These are phyloP conservation scores for Fusarium abutilonis DNA, from an alignment of 2,329 filamentous ascomycete species.

Conservation along the genomic window DNA sequence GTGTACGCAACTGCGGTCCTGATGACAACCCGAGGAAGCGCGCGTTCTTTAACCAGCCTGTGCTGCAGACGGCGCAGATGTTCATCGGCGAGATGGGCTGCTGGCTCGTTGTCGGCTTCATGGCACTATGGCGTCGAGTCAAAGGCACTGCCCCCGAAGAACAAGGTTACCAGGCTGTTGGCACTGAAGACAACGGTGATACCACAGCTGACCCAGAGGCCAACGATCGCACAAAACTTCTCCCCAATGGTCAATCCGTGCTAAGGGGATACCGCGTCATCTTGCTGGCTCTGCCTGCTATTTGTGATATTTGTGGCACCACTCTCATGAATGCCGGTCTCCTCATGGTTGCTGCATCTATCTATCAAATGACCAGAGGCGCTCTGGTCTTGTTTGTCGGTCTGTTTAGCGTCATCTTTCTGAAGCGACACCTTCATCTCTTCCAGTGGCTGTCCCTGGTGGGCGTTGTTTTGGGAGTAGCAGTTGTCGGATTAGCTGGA, in stretches of 20 bases:
- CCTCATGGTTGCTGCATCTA: constrained; percentile 91
- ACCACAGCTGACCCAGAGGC: constrained; percentile 56
- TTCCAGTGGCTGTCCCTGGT: constrained; percentile 94
- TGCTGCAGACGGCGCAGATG: constrained; percentile 97
- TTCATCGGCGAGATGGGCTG: constrained; percentile 96
- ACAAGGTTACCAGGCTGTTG: constrained; percentile 74
- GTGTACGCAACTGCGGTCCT: constrained; percentile 84
- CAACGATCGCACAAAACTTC: constrained; percentile 46
- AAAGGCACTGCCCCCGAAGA: constrained; percentile 55
- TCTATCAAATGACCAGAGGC: constrained; percentile 98
- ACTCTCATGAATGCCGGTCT: constrained; percentile 97
- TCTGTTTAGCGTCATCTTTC: constrained; percentile 90
- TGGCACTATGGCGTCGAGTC: constrained; percentile 72
- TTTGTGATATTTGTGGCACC: constrained; percentile 93
- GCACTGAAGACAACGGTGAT: constrained; percentile 58
- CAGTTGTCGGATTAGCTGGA: constrained; percentile 87
- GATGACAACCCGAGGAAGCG: constrained; percentile 71
- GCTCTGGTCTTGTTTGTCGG: constrained; percentile 96
- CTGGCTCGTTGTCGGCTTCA: constrained; percentile 85
- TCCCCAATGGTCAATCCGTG: constrained; percentile 66
- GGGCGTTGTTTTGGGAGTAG: constrained; percentile 88
- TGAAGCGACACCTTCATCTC: constrained; percentile 79
- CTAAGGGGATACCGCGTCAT: constrained; percentile 77
- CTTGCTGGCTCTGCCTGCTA: constrained; percentile 83
- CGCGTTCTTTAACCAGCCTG: constrained; percentile 88